These are phyloP conservation scores for Kalmanozyma brasiliensis DNA, from an alignment of 1,284 basidiomycete genomes.

Conservation along the genomic window DNA sequence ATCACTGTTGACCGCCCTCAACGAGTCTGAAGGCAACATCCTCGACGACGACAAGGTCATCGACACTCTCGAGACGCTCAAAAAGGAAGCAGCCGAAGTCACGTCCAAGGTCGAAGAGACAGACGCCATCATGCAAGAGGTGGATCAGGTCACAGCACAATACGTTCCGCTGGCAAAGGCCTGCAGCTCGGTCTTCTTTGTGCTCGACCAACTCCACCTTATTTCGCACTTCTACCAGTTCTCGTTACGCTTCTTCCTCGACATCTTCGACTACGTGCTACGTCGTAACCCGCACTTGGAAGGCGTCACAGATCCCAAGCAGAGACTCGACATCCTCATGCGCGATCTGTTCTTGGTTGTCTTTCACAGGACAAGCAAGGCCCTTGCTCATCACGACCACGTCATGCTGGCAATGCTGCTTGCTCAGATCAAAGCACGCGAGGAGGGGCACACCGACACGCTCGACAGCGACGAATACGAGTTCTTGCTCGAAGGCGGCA, in stretches of 20 bases:
- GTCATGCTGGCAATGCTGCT: constrained; percentile 89
- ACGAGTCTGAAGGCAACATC: constrained; percentile 96
- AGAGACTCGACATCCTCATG: constrained; percentile 83
- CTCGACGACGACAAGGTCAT: constrained; percentile 99
- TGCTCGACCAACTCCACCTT: constrained; percentile 90
- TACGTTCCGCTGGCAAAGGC: constrained; percentile 95
- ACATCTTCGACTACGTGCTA: constrained; percentile 95
- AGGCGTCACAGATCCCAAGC: constrained; percentile 78
- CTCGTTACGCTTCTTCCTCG: constrained; percentile 95
- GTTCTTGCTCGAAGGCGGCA: constrained; percentile 87
- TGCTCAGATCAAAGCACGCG: constrained; percentile 85
- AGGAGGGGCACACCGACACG: constrained; percentile 69
- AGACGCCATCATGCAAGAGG: constrained; percentile 92
- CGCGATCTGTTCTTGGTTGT: constrained; percentile 90
- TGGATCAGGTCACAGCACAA: constrained; percentile 92
- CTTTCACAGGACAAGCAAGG: constrained; percentile 88
- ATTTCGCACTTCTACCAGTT: constrained; percentile 99
- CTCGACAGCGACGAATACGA: constrained; percentile 83
- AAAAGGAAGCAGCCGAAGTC: constrained; percentile 96
- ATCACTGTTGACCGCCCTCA: constrained; percentile 90
- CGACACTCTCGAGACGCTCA: constrained; percentile 93
- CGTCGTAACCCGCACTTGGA: constrained; percentile 89
- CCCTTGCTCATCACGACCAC: constrained; percentile 89
- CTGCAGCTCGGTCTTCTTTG: constrained; percentile 96
- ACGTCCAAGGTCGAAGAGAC: constrained; percentile 97